Conservation (phyloP, 1,139 yeast species). For the Taphrina flavorubra region DNA sequence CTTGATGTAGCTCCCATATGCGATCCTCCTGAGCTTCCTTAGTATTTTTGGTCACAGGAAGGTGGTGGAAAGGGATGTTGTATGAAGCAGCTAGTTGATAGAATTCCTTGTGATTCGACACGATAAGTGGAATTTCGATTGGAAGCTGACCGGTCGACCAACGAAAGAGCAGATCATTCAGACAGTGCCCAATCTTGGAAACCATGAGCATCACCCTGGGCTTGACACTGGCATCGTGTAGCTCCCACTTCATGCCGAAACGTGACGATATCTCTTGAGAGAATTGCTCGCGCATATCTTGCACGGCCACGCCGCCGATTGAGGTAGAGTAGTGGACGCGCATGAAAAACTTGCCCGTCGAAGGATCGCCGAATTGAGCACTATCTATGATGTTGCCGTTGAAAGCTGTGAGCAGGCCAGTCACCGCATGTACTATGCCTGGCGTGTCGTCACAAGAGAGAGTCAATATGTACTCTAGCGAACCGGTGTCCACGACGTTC, state of each 20-base stretch:
- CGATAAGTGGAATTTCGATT: conserved; percentile 35
- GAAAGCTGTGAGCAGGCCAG: conserved; percentile 30
- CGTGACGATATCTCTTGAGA: conserved; percentile 2
- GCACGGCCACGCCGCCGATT: conserved; percentile 15
- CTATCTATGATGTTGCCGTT: conserved; percentile 36
- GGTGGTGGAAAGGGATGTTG: conserved; percentile 40
- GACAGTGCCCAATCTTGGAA: conserved; percentile 35
- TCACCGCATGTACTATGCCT: conserved; percentile 38
- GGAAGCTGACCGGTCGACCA: conserved; percentile 38
- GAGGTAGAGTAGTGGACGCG: conserved; percentile 32
- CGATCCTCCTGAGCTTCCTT: conserved; percentile 39
- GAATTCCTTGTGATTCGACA: conserved; percentile 38
- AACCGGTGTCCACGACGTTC: background rate
- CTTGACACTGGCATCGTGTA: conserved; percentile 35
- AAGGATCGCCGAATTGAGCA: conserved; percentile 38
- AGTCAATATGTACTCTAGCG: conserved; percentile 31
- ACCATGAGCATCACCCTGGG: conserved; percentile 38
- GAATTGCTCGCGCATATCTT: conserved; percentile 24
- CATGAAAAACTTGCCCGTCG: conserved; percentile 39
- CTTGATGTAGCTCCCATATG: conserved; percentile 37
- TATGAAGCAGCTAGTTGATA: conserved; percentile 37
- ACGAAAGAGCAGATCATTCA: conserved; percentile 37
- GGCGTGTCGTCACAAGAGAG: conserved; percentile 35
- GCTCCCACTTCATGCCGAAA: conserved; percentile 33
- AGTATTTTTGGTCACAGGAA: conserved; percentile 29